Evolutionary conservation across 2,329 filamentous ascomycete species (phyloP).

Genomic region (Epichloe hybrida): DNA sequence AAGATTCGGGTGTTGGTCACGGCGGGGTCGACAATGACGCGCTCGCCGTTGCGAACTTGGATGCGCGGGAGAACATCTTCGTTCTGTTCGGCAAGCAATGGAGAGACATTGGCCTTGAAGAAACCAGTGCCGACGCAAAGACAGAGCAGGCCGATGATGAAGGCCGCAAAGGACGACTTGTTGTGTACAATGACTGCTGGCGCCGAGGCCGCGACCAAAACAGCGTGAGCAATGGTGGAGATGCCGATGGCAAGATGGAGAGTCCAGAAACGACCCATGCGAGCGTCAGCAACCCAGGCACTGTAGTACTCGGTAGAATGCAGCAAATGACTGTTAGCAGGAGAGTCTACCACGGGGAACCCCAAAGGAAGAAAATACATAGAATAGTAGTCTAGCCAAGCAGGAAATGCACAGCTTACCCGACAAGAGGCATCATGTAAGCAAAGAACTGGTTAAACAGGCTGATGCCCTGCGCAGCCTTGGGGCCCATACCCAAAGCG

Average conservation of each 20-base stretch:
- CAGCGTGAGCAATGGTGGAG: conserved; percentile 51
- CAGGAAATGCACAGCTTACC: conserved; percentile 20
- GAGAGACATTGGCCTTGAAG: conserved; percentile 70
- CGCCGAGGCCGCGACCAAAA: conserved; percentile 52
- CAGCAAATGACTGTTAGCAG: neutral
- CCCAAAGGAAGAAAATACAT: too few relatives aligned
- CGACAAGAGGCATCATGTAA: conserved; percentile 44
- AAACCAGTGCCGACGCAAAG: conserved; percentile 57
- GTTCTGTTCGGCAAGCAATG: conserved; percentile 59
- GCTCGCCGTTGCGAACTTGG: conserved; percentile 43
- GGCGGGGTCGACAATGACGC: conserved; percentile 57
- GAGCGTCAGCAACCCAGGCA: conserved; percentile 51
- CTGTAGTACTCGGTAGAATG: conserved; percentile 11
- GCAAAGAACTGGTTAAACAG: conserved; percentile 49
- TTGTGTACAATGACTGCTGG: conserved; percentile 46
- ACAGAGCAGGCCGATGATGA: conserved; percentile 49
- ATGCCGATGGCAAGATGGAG: conserved; percentile 54
- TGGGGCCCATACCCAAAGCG: conserved; percentile 45
- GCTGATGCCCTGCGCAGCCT: conserved; percentile 34
- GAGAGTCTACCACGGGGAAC: too few relatives aligned
- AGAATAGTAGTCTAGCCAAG: too few relatives aligned
- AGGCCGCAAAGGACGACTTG: conserved; percentile 47
- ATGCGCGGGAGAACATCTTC: conserved; percentile 43
- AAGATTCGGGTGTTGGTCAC: conserved; percentile 56
- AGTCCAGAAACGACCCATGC: conserved; percentile 59